Percentiles rank a stretch among this genome's conserved stretches.
These are phyloP conservation scores for Pythium rhizo-oryzae DNA, from an alignment of 352 stramenopile genomes.

Conservation along the genomic window DNA sequence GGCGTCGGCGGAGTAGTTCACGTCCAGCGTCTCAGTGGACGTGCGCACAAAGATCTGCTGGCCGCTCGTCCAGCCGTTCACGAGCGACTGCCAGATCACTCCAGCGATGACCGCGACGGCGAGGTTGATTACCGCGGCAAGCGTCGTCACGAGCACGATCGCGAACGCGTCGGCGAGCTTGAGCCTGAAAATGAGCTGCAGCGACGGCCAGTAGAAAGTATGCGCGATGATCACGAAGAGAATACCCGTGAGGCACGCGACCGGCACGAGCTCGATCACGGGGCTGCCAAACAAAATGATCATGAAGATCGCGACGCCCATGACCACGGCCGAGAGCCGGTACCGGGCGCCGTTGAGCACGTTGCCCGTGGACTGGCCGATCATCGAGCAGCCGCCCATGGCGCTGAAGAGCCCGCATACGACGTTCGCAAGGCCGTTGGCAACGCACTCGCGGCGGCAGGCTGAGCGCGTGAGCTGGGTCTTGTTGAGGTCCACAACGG, in stretches of 20 bases:
- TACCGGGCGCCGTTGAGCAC: conserved; percentile 82
- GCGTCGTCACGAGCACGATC: conserved; percentile 85
- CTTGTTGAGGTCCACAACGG: conserved; percentile 91
- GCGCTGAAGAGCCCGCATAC: conserved; percentile 90
- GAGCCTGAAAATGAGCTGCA: conserved; percentile 78
- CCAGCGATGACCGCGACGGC: conserved; percentile 85
- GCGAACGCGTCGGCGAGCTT: conserved; percentile 67
- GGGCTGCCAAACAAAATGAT: conserved; percentile 84
- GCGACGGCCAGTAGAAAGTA: conserved; percentile 91
- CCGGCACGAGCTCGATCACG: conserved; percentile 84
- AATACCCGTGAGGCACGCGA: conserved; percentile 86
- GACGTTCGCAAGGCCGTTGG: conserved; percentile 92
- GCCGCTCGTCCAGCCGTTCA: conserved; percentile 83
- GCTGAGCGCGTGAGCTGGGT: conserved; percentile 60
- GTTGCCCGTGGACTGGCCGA: conserved; percentile 93
- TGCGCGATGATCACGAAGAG: conserved; percentile 88
- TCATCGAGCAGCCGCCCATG: conserved; percentile 95
- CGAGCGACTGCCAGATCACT: conserved; percentile 83
- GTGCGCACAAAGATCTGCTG: conserved; percentile 28
- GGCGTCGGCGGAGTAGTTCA: background rate
- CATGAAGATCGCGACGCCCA: conserved; percentile 66
- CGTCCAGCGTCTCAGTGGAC: conserved; percentile 7
- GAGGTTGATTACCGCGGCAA: conserved; percentile 87
- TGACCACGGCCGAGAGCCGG: conserved; percentile 68
- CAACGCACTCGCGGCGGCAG: conserved; percentile 81